Evolutionary conservation across 129 eudicot genomes (phyloP).

Genomic region (Tagetes patula): DNA sequence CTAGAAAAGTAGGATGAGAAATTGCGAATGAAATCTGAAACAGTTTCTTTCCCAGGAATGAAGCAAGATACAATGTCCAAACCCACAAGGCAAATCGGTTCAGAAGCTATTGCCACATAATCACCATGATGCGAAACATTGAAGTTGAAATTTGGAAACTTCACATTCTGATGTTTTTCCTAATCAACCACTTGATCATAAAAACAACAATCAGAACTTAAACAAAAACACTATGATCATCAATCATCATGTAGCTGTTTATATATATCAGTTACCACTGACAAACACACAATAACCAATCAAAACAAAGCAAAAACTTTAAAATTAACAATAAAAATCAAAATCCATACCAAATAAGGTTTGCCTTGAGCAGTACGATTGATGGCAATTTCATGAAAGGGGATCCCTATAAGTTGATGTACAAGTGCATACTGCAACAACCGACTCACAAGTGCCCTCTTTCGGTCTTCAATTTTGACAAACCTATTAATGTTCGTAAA

Average conservation of each 20-base stretch:
- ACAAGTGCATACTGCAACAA: conserved; percentile 84
- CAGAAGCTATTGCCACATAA: conserved; percentile 90
- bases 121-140: conserved; percentile 94
- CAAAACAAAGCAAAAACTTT: not conserved
- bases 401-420: conserved; percentile 59
- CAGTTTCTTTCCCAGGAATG: conserved; percentile 54
- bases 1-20: conserved; percentile 70
- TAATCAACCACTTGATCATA: conserved; percentile 10
- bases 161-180: conserved; percentile 16
- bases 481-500: conserved; percentile 42
- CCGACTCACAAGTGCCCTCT: conserved; percentile 86
- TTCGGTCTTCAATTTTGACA: conserved; percentile 70
- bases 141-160: conserved; percentile 75
- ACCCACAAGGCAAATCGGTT: conserved; percentile 84
- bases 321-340: not conserved
- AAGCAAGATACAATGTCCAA: conserved; percentile 63
- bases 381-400: conserved; percentile 54
- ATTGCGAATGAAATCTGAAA: conserved; percentile 51
- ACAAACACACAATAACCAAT: not conserved
- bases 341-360: conserved; percentile 62
- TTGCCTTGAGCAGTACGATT: conserved; percentile 67
- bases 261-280: not conserved
- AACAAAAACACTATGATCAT: not conserved
- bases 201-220: not conserved
- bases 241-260: not conserved